phyloP scores from a whole-genome alignment of 2,329 filamentous ascomycete species.

The Byssochlamys sp. region DNA sequence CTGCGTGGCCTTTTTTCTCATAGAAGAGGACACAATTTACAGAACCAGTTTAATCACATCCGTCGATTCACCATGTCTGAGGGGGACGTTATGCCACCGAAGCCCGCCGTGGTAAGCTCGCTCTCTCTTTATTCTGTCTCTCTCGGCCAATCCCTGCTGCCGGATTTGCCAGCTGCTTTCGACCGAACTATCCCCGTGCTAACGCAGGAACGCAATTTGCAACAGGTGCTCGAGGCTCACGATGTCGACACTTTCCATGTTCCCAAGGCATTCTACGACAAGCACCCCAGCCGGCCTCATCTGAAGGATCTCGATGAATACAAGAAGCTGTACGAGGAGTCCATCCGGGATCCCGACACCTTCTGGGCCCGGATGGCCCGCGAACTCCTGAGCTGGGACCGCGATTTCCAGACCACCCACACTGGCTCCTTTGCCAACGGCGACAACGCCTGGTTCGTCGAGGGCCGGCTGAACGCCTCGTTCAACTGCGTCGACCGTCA shows the following conservation, averaged over 20 bases:
- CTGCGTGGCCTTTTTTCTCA: neutral
- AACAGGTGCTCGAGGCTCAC: conserved; percentile 38
- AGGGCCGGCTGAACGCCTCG: conserved; percentile 85
- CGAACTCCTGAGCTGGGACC: conserved; percentile 80
- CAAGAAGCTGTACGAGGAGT: conserved; percentile 62
- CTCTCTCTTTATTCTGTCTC: neutral
- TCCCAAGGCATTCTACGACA: conserved; percentile 47
- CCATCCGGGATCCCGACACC: conserved; percentile 75
- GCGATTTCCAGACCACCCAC: conserved; percentile 83
- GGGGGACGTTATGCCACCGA: conserved; percentile 22
- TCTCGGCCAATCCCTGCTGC: neutral
- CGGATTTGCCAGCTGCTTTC: conserved; percentile 2
- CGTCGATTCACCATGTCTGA: conserved; percentile 25
- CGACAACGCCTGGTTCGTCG: conserved; percentile 88
- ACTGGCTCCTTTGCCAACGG: conserved; percentile 66
- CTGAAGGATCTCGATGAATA: conserved; percentile 53
- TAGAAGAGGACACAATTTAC: neutral
- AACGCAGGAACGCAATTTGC: neutral
- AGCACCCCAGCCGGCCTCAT: conserved; percentile 54
- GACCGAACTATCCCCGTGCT: neutral
- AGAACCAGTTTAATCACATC: neutral
- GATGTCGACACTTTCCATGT: conserved; percentile 45
- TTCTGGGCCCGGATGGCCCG: conserved; percentile 85
- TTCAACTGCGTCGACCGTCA: conserved; percentile 97
- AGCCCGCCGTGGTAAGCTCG: conserved; percentile 32